Conservation (phyloP, 2,329 filamentous ascomycete species). For the Fusarium hainanense region DNA sequence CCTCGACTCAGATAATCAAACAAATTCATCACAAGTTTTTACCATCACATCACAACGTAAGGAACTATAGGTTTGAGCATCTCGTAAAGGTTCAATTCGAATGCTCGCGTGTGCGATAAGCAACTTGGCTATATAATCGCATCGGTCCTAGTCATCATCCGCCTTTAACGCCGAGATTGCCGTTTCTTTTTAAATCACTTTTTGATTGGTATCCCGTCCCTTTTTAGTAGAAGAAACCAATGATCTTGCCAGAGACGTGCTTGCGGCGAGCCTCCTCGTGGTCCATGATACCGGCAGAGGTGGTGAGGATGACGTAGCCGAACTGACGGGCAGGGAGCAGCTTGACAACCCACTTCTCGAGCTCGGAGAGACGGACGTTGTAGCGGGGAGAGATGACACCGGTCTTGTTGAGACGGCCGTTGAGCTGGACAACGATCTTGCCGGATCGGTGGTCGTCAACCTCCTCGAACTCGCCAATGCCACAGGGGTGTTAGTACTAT, state of each 20-base stretch:
- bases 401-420: constrained; percentile 98
- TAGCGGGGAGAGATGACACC: constrained; percentile 99
- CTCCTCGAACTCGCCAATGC: constrained; percentile 89
- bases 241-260: constrained; percentile 99
- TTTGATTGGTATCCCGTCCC: constrained; percentile 45
- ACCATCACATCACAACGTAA: constrained; percentile 10
- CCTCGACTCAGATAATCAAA: neutral
- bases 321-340: constrained; percentile 99
- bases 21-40: neutral
- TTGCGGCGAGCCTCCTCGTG: constrained; percentile 99
- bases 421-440: constrained; percentile 99
- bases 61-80: constrained; percentile 41
- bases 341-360: constrained; percentile 99
- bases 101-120: constrained; percentile 50
- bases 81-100: constrained; percentile 51
- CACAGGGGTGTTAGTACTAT: too few species aligned
- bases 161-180: constrained; percentile 54
- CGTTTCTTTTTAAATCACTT: constrained; percentile 44
- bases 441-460: constrained; percentile 99
- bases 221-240: constrained; percentile 97
- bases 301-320: constrained; percentile 99
- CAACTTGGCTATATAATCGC: constrained; percentile 48
- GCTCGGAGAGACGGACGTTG: constrained; percentile 96
- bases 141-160: constrained; percentile 53
- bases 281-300: constrained; percentile 99